Base-by-base conservation (phyloP, 352 stramenopile genomes). In the Bremia lactucae region DNA sequence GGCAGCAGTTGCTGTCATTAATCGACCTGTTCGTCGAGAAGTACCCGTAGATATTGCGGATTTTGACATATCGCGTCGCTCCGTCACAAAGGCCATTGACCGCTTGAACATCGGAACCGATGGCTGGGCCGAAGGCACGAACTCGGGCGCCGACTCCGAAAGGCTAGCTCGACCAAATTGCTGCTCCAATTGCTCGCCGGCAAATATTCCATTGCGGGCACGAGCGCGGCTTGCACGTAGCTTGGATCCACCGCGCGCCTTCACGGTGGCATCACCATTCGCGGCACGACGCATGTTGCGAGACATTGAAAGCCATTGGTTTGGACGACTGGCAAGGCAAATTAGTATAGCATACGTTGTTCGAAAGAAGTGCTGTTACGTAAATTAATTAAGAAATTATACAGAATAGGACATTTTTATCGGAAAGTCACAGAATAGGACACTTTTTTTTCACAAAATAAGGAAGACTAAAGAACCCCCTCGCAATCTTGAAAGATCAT, bases 141-240 rank as follows among this genome's bases (percentile, higher is more conserved):
- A 87, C 20, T 56, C 66, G 0, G 71, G 68, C 25, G 74, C 74
- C 7, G 71, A 71, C 15, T 82, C 53, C 23, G 69, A 69, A 15
- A 66, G 40, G 20, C 22, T 56, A 6, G 26, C 39, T 18, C 43
- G 38, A 31, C 71, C 70, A 33, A 87, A 82, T 39, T 68, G 72
- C 50, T 79, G 54, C 48, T 83, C 65, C 20, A 87, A 56, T 31
- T 87, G 71, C 16, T 79, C 68, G 15, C 68, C 67, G 38, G 78
- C 65, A 35, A 73, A 49, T 34, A 59, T 82, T 23, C 58, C 69
- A 43, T 82, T 62, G 19, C 52, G 57, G 36, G 63, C 44, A 35
- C 71, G 74, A 29, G 76, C 67, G 34, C 74, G 74, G 19, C 60
- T 66, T 4, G 69, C 71, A 36, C 69, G 67, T 15, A 84, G 59